Percentiles rank a stretch among this genome's conserved stretches.
These are phyloP conservation scores for Gypsophila paniculata DNA, from an alignment of 179 eudicot species.

Conservation along the genomic window DNA sequence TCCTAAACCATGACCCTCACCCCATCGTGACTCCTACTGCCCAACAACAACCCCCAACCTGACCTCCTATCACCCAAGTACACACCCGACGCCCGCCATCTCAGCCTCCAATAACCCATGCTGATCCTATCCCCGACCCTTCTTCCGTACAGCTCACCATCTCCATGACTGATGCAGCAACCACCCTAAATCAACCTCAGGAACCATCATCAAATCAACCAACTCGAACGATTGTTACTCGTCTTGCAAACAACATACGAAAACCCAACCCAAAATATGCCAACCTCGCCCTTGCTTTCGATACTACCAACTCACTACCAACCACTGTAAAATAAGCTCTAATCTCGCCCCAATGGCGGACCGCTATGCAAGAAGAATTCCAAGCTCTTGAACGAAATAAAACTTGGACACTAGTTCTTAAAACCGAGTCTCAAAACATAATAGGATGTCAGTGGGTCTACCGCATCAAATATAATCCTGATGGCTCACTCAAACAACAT, in stretches of 20 bases:
- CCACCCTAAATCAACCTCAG: background rate
- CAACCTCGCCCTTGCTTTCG: background rate
- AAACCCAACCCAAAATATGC: conserved; percentile 8
- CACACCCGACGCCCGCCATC: background rate
- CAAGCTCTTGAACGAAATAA: background rate
- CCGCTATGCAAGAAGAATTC: too few species aligned
- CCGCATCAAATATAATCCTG: too few species aligned
- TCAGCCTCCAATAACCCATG: background rate
- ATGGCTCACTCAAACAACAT: too few species aligned
- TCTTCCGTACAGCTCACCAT: background rate
- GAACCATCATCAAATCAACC: background rate
- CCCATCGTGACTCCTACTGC: background rate
- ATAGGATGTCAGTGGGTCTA: too few species aligned
- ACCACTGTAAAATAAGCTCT: background rate
- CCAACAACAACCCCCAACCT: background rate
- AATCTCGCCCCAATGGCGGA: background rate
- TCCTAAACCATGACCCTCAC: background rate
- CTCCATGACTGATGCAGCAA: background rate
- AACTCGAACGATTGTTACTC: background rate
- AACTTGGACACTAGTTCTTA: conserved; percentile 8
- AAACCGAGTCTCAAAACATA: too few species aligned
- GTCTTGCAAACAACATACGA: too few species aligned
- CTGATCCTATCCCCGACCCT: background rate
- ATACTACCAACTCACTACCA: background rate
- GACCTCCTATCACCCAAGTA: background rate